Evolutionary conservation across 306 rosid genomes (phyloP), one percentile per base, ranked within the genome.

Genomic region (Medicago lupulina): DNA sequence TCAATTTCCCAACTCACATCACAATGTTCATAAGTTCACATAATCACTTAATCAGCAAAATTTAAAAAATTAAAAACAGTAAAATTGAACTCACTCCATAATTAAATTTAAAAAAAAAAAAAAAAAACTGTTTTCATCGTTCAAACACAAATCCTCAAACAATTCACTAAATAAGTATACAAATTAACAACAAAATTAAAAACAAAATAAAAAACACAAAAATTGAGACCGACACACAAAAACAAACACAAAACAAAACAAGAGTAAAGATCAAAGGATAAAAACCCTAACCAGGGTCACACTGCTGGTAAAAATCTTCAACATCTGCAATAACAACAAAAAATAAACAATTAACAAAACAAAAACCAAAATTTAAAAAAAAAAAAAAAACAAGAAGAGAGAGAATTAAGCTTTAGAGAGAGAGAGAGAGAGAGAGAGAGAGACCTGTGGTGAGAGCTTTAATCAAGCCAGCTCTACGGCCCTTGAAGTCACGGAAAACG

Each of bases 271-370:
- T 21, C 15, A 53, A 46, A 50, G 63, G 17, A 4, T 5, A 16
- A 31, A 70, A 70, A 34, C 75, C 61, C 63, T 70, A 51, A 70
- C 75, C 75, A 5, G 75, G 75, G 36, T 70, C 63, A 15, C 75
- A 70, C 31, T n/a, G 17, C 49, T n/a, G 34, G 17, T 70, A 70
- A 70, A 70, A 70, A 17, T 34, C 31, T 14, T 34, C 49, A 51
- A 51, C 49, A 51, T 70, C 75, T 70, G 75, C 71, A 67, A 6
- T 11, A 60, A 60, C 5, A 41, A 36, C 18, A 12, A 28, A 0
- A n/a, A 51, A 70, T n/a, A 7, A 46, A 13, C 51, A 46, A 46
- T 46, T 46, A 46, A 51, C 5, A 51, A 34, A 5, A 16, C 5
- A 34, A 50, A 5, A 70, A 70, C 5, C 38, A 34, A 2, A 34